Percentiles rank a stretch among this genome's conserved stretches.
Conservation (phyloP, 176 grass and related monocot genomes). For the Aegilops tauschii region DNA sequence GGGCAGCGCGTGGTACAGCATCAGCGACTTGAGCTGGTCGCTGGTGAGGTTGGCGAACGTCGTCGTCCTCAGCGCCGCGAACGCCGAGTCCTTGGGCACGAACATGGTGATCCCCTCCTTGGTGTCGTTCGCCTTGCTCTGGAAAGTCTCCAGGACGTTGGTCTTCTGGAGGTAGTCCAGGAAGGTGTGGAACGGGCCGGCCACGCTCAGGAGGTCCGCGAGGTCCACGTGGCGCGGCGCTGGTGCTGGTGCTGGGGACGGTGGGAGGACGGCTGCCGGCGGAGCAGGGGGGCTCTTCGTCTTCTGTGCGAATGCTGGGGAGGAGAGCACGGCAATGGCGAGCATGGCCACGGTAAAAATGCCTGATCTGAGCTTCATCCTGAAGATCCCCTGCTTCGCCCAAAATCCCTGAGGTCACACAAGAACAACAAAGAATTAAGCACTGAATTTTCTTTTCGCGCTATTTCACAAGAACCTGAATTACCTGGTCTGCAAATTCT, state of each 20-base stretch:
- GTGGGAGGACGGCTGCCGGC: constrained; percentile 31
- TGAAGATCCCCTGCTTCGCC: constrained; percentile 7
- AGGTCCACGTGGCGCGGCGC: constrained; percentile 72
- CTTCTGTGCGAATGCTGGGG: constrained; percentile 52
- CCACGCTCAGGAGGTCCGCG: constrained; percentile 75
- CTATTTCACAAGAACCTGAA: neutral
- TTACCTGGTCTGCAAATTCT: neutral
- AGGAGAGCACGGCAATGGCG: constrained; percentile 38
- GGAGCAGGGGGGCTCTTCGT: constrained; percentile 52
- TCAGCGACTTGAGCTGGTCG: constrained; percentile 72
- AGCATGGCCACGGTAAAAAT: constrained; percentile 41
- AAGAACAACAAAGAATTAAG: constrained; percentile 30
- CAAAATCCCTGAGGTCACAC: constrained; percentile 34
- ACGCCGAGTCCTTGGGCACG: constrained; percentile 76
- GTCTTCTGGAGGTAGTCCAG: constrained; percentile 74
- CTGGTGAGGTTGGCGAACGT: constrained; percentile 76
- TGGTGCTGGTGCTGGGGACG: constrained; percentile 57
- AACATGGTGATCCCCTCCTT: constrained; percentile 86
- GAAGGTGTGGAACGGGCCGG: constrained; percentile 84
- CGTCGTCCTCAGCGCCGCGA: constrained; percentile 49
- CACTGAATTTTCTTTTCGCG: constrained; percentile 1
- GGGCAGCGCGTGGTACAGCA: constrained; percentile 75
- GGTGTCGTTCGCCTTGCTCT: constrained; percentile 79
- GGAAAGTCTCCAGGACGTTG: constrained; percentile 72
- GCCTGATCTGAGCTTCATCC: constrained; percentile 44